Conservation (phyloP, 73 alveolate genomes). For the Paramecium pentaurelia region DNA sequence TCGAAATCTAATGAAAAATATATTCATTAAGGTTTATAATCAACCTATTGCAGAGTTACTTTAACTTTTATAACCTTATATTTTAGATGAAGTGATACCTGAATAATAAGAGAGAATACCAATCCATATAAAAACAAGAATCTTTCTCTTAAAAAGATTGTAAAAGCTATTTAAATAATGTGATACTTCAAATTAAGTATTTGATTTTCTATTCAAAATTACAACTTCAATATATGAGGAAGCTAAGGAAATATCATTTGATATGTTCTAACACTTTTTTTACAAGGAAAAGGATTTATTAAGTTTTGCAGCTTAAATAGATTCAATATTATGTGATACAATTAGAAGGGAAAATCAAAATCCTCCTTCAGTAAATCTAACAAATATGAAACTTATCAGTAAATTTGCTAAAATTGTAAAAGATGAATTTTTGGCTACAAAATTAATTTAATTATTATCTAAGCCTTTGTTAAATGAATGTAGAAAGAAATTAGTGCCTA, state of each 20-base stretch:
- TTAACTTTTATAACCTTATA: slow-evolving; percentile 1
- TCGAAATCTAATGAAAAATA: neutral
- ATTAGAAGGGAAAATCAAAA: neutral
- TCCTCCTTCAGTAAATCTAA: neutral
- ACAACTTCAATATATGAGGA: slow-evolving; percentile 30
- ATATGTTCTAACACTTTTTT: slow-evolving; percentile 34
- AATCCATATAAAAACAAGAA: neutral
- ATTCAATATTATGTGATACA: slow-evolving; percentile 30
- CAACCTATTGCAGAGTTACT: neutral
- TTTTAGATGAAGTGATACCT: neutral
- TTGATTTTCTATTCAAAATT: slow-evolving; percentile 43
- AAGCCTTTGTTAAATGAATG: neutral
- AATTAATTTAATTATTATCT: neutral
- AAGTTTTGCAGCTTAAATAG: slow-evolving; percentile 32
- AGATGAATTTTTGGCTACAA: neutral
- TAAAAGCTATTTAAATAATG: neutral
- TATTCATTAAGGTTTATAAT: neutral
- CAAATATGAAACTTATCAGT: neutral
- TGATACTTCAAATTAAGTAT: neutral
- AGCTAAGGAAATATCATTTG: slow-evolving; percentile 28
- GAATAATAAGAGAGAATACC: neutral
- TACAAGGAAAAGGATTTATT: neutral
- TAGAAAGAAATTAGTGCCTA: neutral
- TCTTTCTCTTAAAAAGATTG: neutral
- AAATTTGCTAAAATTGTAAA: neutral